phyloP scores from a whole-genome alignment of 495 filamentous ascomycete genomes.

The Daldinia vernicosa region DNA sequence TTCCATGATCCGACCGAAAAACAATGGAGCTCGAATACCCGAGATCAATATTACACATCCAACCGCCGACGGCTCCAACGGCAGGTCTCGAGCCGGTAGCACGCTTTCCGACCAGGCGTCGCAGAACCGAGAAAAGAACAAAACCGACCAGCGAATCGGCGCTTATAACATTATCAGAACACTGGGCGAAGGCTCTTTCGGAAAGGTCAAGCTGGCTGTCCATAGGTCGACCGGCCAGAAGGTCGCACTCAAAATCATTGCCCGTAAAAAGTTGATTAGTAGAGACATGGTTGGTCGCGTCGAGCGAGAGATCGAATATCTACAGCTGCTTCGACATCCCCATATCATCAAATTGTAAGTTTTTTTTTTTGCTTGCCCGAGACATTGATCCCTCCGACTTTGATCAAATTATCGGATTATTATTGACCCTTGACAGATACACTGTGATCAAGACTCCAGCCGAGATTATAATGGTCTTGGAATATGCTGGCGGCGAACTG shows the following conservation, averaged over 20 bases:
- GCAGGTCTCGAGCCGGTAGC: conserved; percentile 46
- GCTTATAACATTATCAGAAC: conserved; percentile 91
- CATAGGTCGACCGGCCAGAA: conserved; percentile 90
- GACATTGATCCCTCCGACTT: background rate
- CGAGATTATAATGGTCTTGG: conserved; percentile 99
- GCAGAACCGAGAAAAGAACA: conserved; percentile 55
- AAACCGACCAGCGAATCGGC: conserved; percentile 80
- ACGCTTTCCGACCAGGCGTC: conserved; percentile 42
- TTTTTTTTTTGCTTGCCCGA: background rate
- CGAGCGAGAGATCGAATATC: conserved; percentile 96
- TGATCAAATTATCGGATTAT: conserved; percentile 1
- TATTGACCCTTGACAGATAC: conserved; percentile 64
- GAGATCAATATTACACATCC: conserved; percentile 47
- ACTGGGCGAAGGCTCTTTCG: conserved; percentile 94
- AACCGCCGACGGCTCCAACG: conserved; percentile 52
- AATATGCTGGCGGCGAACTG: conserved; percentile 94
- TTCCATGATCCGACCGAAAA: conserved; percentile 67
- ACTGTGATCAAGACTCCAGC: conserved; percentile 92
- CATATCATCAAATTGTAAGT: conserved; percentile 98
- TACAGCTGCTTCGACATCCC: conserved; percentile 93
- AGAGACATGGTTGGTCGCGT: conserved; percentile 97
- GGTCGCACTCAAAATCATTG: conserved; percentile 97
- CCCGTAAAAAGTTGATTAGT: conserved; percentile 91
- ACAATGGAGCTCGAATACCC: conserved; percentile 43
- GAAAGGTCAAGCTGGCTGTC: conserved; percentile 96